These are phyloP conservation scores for Talaromyces sp. DNA, from an alignment of 2,329 filamentous ascomycete genomes.

Conservation along the genomic window DNA sequence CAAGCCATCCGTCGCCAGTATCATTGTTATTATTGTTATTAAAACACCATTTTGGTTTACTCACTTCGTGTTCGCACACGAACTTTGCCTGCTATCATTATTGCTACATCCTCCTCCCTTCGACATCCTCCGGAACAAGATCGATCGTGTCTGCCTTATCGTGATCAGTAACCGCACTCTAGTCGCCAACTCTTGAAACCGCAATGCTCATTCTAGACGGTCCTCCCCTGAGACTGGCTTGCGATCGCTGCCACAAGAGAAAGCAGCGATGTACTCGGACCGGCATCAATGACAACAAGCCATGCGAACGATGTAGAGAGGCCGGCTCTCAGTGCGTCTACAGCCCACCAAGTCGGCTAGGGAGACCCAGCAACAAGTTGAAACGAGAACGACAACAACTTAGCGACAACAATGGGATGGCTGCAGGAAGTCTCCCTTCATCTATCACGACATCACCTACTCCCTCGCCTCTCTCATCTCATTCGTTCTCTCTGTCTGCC, in stretches of 20 bases:
- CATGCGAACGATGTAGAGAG: conserved; percentile 3
- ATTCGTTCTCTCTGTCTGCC: neutral
- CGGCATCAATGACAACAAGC: neutral
- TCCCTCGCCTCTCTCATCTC: neutral
- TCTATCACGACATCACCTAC: neutral
- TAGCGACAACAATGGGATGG: neutral
- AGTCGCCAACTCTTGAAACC: neutral
- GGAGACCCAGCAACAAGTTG: neutral
- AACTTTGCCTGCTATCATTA: neutral
- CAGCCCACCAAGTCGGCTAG: conserved; percentile 5
- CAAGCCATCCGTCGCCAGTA: neutral
- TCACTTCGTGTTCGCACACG: neutral
- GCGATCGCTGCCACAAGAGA: conserved; percentile 7
- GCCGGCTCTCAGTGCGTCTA: conserved; percentile 5
- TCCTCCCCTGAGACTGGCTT: neutral
- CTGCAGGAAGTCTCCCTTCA: neutral
- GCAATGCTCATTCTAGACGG: neutral
- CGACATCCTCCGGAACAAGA: neutral
- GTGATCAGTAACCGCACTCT: neutral
- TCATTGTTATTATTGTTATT: neutral
- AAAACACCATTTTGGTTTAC: neutral
- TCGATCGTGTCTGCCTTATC: neutral
- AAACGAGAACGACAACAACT: neutral
- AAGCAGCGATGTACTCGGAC: conserved; percentile 6
- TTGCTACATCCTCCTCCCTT: neutral